Evolutionary conservation across 2,329 filamentous ascomycete genomes (phyloP), one percentile per base, ranked within the genome.

Genomic region (Botrytis hyacinthi): DNA sequence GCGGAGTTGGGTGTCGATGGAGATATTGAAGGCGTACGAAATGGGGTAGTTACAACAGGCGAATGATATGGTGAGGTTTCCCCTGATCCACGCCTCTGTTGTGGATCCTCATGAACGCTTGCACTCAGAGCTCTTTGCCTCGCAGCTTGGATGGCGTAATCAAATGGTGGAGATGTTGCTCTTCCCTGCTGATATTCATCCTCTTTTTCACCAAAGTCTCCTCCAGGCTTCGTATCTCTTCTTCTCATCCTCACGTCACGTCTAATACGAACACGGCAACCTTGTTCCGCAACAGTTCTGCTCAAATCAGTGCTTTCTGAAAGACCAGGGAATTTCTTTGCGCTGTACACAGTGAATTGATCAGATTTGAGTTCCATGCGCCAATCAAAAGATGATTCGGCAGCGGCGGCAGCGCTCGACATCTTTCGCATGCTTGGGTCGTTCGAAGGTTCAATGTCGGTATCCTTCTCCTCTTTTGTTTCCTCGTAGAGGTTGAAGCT

Each of bases 241-340:
- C 93, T 91, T 83, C 94, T 91, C 93, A 97, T 97, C 73, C 94
- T 91, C 10, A 97, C 93, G 83, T 98, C 96, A 76, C 96, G 93
- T 73, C 96, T 90, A 79, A 99, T 99, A 63, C 96, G 92, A 42
- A 99, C 96, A 77, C 95, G 93, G 82, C 96, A 98, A 74, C 96
- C 96, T 83, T 99, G 96, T 82, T 99, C 95, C 29, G 95, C 95
- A 61, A 99, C 94, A 51, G 93, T 92, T 76, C 95, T 92, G 83
- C 95, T 98, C 68, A 98, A 86, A 20, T 88, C 86, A 0, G 96
- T 99, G 84, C 94, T 98, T 82, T 96, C 93, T 62, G 93, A 92
- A 74, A 98, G 85, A 29, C 95, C 96, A 26, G 96, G 96, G 84
- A 99, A 99, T 85, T 98, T 98, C 90, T 98, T 99, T 70, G 96